Base-by-base conservation (phyloP, 495 filamentous ascomycete genomes). In the Neurospora sp. region DNA sequence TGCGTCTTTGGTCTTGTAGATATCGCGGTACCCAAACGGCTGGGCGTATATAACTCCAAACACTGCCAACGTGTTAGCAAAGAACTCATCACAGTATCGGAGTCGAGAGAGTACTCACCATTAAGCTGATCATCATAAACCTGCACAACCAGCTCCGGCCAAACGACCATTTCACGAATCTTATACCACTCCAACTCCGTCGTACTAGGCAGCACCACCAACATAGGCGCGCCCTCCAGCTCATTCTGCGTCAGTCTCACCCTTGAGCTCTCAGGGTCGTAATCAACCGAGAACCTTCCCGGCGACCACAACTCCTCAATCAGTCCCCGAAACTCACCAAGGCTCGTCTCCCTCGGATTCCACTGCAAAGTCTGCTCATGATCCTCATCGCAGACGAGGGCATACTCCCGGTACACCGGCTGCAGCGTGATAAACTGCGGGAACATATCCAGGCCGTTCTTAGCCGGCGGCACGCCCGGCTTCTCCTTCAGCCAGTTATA, bases 11-110 rank as follows among this genome's bases (percentile, higher is more conserved):
- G 73, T 74, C 18, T 70, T 16, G 65, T 80, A 78, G 35, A 74
- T 79, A 41, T 79, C 71, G n/a, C 68, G 73, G 44, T 70, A 76
- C 5, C 78, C 78, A 35, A 76, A 80, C 6, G 71, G 71, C 39
- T 74, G 77, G 3, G 71, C 48, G 11, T 4, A 8, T 0, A 14
- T 8, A 22, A 68, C 44, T 3, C 53, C 71, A 35, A 76, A 74
- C 5, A 12, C 71, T 75, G 22, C 4, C 8, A 16, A 16, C 11
- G 3, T 27, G 6, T 42, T 27, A 38, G 69, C 22, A 72, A 41
- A 12, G 5, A n/a, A 1, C 0, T 27, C 12, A 0, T 1, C 1
- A 39, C 39, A 27, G 27, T 27, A 48, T 53, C 27, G 31, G 7
- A 11, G 53, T 4, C 9, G 16, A 31, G 46, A 77, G 16, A 4